Evolutionary conservation across 148 eudicot genomes (phyloP).

Genomic region (Amaranthus hypochondriacus): DNA sequence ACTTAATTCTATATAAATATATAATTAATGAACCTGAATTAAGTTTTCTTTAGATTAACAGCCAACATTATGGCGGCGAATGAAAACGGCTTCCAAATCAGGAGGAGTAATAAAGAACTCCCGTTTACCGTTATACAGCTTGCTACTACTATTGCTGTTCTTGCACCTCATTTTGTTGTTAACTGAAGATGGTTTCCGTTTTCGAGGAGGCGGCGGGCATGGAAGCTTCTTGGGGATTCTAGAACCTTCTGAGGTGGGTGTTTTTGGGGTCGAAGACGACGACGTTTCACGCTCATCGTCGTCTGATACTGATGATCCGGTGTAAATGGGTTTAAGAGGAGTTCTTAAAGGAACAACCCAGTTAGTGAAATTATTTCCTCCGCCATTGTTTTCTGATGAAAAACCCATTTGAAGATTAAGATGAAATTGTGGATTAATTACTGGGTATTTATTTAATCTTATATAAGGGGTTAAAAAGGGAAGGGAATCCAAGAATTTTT

Average conservation of each 20-base stretch:
- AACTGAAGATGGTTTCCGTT: slow-evolving; percentile 3
- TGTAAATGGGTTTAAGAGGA: slow-evolving; percentile 18
- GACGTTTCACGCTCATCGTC: neutral
- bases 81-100: slow-evolving; percentile 32
- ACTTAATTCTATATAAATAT: neutral
- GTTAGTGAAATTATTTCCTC: neutral
- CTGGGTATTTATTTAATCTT: no score
- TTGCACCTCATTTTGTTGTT: neutral
- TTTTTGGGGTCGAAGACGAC: neutral
- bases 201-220: slow-evolving; percentile 31
- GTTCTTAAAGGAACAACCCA: slow-evolving; percentile 13
- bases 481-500: neutral
- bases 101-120: slow-evolving; percentile 30
- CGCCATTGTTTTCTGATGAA: slow-evolving; percentile 5
- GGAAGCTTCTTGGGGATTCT: slow-evolving; percentile 23
- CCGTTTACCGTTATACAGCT: slow-evolving; percentile 7
- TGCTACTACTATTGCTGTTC: neutral
- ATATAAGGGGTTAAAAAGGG: neutral
- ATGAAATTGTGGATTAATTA: neutral
- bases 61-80: slow-evolving; percentile 25
- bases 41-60: neutral
- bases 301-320: neutral
- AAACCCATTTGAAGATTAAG: slow-evolving; percentile 14
- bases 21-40: neutral
- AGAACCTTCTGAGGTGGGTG: slow-evolving; percentile 26